Evolutionary conservation across 1,284 basidiomycete genomes (phyloP), one percentile per base, ranked within the genome.

Genomic region (Microbotryum lychnidis-dioicae): DNA sequence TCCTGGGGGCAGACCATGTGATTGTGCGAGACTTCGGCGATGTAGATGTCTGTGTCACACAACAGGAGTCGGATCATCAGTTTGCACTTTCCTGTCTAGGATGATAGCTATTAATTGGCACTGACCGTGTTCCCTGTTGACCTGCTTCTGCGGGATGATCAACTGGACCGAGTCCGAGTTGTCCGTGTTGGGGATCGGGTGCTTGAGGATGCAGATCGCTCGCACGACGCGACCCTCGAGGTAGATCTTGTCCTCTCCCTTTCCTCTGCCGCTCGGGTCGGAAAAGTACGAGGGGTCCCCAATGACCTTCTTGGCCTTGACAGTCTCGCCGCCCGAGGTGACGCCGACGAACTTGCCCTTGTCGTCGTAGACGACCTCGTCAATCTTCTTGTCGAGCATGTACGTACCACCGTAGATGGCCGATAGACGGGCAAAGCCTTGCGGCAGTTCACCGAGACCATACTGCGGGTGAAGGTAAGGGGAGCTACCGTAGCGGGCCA

Each of bases 401-500:
- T 98, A 99, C 20, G 96, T 99, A 57, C 96, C 96, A 58, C 96
- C 96, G 76, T 99, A 97, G 75, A 99, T 97, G 71, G 96, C 96
- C 69, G 89, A 93, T 61, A 97, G 82, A 74, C 96, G 91, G 20
- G 96, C 96, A 74, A 99, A 99, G 3, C 94, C 91, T 76, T 99
- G 96, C 23, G 96, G 96, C 55, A 99, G 87, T 77, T 99, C 96
- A 71, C 96, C 96, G 56, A 99, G 87, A 68, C 96, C 96, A 77
- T 98, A 99, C 58, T 97, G 83, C 18, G 96, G 96, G 80, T 99
- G 98, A 76, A 99, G 97, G 81, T 98, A 99, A 4, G 96, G 96
- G 21, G 96, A 98, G 78, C 98, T 98, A 72, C 96, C 96, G 78
- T 97, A 98, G 59, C 96, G 89, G 33, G 96, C 92, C 91, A 99